Base-by-base conservation (phyloP, 192 early-diverging fungal species). In the Coemansia reversa region DNA sequence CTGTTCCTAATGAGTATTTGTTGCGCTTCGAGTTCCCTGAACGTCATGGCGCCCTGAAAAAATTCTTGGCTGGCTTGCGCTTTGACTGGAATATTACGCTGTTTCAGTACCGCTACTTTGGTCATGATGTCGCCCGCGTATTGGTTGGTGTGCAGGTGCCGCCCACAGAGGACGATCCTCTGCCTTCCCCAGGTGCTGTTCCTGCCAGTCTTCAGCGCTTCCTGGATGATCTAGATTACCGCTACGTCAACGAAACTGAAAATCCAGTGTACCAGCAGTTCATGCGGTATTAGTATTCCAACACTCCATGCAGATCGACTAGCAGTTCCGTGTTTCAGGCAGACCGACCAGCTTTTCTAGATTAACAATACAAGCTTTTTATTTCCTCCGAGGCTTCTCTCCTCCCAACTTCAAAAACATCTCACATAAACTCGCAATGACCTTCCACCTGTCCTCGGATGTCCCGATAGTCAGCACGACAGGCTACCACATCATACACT, bases 71-170 rank as follows among this genome's bases (percentile, higher is more conserved):
- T 23, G 86, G 87, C 9, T 62, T 98, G 33, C 65, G 72, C 23
- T 83, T 87, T 42, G 80, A 66, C 33, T 91, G 86, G 88, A 90
- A 90, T 75, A 90, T 95, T 18, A 89, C 93, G 19, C 83, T 97
- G 27, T 98, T 97, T 84, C 96, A 98, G 79, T 97, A 98, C 82
- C 85, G 95, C 54, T 96, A 98, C 77, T 91, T 95, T 80, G 97
- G 97, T 30, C 91, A 87, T 51, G 96, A 99, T 70, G 90, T 96
- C 70, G 95, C 92, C 29, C 92, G 92, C 71, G 94, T 98, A 4
- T 70, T 98, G 63, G 89, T 92, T 7, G 97, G 96, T 23, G 86
- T 99, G 49, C 96, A 99, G 74, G 95, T 97, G 19, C 90, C 91
- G 12, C 76, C 85, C 22, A 73, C 81, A 16, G 85, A 84, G 33